These are phyloP conservation scores for Arabidopsis arenosa DNA, from an alignment of 345 rosid genomes.

Conservation along the genomic window DNA sequence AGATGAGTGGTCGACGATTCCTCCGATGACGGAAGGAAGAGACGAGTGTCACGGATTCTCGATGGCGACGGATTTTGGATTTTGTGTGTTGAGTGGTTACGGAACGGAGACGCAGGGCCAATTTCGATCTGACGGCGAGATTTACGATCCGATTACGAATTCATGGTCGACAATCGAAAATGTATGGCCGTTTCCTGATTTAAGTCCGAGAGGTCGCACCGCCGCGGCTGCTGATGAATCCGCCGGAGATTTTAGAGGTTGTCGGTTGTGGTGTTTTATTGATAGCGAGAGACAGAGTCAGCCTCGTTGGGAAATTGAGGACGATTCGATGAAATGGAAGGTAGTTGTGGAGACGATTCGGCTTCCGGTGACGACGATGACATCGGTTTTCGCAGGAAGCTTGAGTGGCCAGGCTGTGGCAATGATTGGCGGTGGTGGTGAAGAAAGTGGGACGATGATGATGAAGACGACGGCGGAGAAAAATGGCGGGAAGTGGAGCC, in stretches of 20 bases:
- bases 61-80: constrained; percentile 43
- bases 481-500: constrained; percentile 43
- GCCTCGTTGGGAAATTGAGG: constrained; percentile 39
- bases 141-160: constrained; percentile 49
- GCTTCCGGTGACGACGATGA: constrained; percentile 49
- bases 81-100: constrained; percentile 68
- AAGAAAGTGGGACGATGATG: constrained; percentile 43
- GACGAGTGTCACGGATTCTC: constrained; percentile 62
- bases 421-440: constrained; percentile 44
- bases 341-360: constrained; percentile 40
- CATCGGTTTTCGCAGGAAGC: constrained; percentile 45
- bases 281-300: constrained; percentile 41
- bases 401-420: constrained; percentile 41
- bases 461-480: constrained; percentile 21
- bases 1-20: constrained; percentile 57
- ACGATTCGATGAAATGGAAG: constrained; percentile 44
- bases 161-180: constrained; percentile 48
- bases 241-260: constrained; percentile 37
- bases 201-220: constrained; percentile 53
- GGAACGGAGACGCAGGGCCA: constrained; percentile 64
- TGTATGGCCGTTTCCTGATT: constrained; percentile 53
- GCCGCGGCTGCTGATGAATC: constrained; percentile 27
- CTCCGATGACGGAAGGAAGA: constrained; percentile 58
- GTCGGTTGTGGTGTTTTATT: constrained; percentile 44
- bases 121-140: constrained; percentile 58